phyloP scores from a whole-genome alignment of 1,139 yeast species.

The Diutina scorzettiae region DNA sequence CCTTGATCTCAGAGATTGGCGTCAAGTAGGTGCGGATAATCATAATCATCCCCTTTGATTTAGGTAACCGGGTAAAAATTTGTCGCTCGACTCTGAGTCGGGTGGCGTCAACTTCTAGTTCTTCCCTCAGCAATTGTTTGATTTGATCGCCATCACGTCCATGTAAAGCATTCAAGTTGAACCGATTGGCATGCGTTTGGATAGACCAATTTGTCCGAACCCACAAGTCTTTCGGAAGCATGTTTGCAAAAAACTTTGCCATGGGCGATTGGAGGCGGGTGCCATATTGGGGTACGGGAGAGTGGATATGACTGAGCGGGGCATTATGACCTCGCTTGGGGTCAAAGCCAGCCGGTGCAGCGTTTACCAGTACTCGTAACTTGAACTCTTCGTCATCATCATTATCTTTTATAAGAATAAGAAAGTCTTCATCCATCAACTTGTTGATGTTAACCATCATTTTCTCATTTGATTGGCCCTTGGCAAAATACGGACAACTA shows the following conservation, averaged over 20 bases:
- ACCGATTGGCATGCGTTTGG: constrained; percentile 23
- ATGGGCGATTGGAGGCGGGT: constrained; percentile 22
- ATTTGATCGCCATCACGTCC: constrained; percentile 21
- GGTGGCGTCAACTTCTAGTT: constrained; percentile 25
- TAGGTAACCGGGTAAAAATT: constrained; percentile 26
- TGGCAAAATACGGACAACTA: constrained; percentile 15
- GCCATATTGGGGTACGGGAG: constrained; percentile 31
- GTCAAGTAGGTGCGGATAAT: constrained; percentile 31
- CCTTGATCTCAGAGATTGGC: constrained; percentile 22
- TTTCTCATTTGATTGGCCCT: constrained; percentile 11
- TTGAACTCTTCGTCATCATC: constrained; percentile 24
- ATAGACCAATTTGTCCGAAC: constrained; percentile 30
- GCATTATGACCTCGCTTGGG: constrained; percentile 22
- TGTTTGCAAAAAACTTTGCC: constrained; percentile 27
- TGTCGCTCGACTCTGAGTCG: constrained; percentile 33
- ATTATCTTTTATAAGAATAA: constrained; percentile 24
- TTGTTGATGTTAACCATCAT: constrained; percentile 17
- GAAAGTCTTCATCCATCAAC: constrained; percentile 29
- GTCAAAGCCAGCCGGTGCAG: constrained; percentile 34
- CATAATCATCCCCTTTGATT: constrained; percentile 27
- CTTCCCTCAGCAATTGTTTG: constrained; percentile 14
- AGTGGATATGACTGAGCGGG: constrained; percentile 28
- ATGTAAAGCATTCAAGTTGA: constrained; percentile 21
- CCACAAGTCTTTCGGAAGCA: constrained; percentile 28
- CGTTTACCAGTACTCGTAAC: constrained; percentile 23